phyloP scores from a whole-genome alignment of 257 asterid genomes.

The Solanum phureja region DNA sequence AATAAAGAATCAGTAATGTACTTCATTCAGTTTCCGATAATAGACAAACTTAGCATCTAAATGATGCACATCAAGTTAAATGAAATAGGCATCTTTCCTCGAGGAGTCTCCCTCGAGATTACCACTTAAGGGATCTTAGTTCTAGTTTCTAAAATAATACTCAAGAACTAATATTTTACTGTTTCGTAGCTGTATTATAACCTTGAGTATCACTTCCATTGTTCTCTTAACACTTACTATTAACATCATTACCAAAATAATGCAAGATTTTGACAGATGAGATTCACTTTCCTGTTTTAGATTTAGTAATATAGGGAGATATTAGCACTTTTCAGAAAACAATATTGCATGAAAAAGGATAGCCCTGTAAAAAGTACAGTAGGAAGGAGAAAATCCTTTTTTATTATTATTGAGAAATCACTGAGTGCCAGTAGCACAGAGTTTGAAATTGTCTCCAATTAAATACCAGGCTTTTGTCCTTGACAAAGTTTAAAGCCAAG shows the following conservation, averaged over 20 bases:
- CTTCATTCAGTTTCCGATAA: neutral
- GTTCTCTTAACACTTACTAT: neutral
- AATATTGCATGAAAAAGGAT: neutral
- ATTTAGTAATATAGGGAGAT: neutral
- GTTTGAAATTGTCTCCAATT: neutral
- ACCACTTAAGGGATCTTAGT: neutral
- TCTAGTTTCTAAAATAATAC: neutral
- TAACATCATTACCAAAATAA: neutral
- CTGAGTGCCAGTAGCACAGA: neutral
- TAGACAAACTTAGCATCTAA: neutral
- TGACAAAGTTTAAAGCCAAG: neutral
- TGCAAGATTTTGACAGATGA: neutral
- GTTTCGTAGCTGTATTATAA: neutral
- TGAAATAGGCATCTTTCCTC: neutral
- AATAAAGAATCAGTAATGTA: neutral
- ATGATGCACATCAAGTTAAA: neutral
- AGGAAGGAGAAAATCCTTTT: neutral
- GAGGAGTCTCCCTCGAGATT: neutral
- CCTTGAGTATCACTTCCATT: neutral
- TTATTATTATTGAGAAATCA: neutral
- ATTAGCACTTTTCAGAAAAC: neutral
- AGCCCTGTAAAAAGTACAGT: neutral
- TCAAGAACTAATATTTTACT: neutral
- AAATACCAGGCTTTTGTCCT: neutral
- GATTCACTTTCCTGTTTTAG: neutral